Evolutionary conservation across 169 alveolate genomes (phyloP), one percentile per base, ranked within the genome.

Genomic region (Cyclospora cayetanensis): DNA sequence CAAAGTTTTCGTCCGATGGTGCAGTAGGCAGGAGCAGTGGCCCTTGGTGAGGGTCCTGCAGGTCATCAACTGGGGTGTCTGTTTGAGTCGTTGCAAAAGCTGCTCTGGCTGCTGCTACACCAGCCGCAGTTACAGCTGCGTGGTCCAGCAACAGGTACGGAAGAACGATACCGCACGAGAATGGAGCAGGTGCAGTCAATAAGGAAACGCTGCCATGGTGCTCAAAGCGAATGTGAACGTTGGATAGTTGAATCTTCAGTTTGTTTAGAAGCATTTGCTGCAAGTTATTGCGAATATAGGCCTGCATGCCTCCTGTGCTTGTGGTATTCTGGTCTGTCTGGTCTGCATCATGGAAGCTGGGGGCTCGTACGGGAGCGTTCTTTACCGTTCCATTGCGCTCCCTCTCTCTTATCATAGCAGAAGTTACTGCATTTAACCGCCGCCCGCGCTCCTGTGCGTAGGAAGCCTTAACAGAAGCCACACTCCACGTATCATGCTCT

Each of bases 271-370:
- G 66, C 86, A 43, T 35, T 31, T 76, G 65, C n/a, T 76, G 63
- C 37, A 76, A 25, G 86, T 76, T 76, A 41, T 31, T 76, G 1
- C 86, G 86, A 12, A 76, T 76, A 43, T 76, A 76, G 1, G 86
- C 86, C 66, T 39, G 86, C 35, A 76, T 52, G 39, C 77, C 39
- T 25, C 77, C 77, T 27, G 1, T 31, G 39, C 42, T 31, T 65
- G 42, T 50, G 12, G 63, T 50, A 18, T n/a, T n/a, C 63, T 50
- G 12, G 63, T 50, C 63, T 50, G 27, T n/a, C 22, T 50, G 12
- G 12, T 50, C 63, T 18, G 27, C 63, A 50, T 50, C 9, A 50
- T 18, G 27, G 12, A 50, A 50, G 27, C 22, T 50, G 63, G 12
- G 12, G 63, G 63, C 12, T n/a, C 63, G 7, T 50, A 2, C 12